A percentile compares a stretch with the other conserved stretches of the same genome.
These are phyloP conservation scores for Lactifluus piperatus DNA, from an alignment of 768 basidiomycete species.

Conservation along the genomic window DNA sequence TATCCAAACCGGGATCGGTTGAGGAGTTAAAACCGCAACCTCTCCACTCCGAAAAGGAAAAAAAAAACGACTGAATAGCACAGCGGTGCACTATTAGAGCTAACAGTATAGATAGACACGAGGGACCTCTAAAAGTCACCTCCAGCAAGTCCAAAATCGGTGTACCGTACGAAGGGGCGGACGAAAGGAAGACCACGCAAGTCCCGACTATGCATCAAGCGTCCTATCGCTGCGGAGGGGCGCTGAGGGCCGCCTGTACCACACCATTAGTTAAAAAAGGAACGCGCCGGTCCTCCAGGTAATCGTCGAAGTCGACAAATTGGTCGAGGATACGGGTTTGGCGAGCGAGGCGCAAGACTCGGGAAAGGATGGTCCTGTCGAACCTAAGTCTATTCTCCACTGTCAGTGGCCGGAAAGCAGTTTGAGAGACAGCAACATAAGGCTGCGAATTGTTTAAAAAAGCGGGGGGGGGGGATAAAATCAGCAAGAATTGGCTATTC, in stretches of 20 bases:
- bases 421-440: background rate
- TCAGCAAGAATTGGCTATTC: background rate
- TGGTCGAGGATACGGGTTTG: conserved; percentile 43
- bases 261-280: conserved; percentile 39
- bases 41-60: background rate
- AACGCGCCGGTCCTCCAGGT: conserved; percentile 59
- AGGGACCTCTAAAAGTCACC: background rate
- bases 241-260: background rate
- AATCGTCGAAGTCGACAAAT: conserved; percentile 78
- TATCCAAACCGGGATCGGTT: background rate
- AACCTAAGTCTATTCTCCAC: background rate
- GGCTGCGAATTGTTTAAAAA: background rate
- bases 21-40: background rate
- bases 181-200: background rate
- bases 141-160: background rate
- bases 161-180: background rate
- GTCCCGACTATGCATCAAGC: background rate
- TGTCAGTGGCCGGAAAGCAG: background rate
- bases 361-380: conserved; percentile 28
- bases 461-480: background rate
- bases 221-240: background rate
- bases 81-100: background rate
- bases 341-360: conserved; percentile 42
- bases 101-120: background rate
- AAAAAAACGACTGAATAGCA: background rate